Conservation (phyloP, 768 basidiomycete genomes). For the Termitomyces sp. region DNA sequence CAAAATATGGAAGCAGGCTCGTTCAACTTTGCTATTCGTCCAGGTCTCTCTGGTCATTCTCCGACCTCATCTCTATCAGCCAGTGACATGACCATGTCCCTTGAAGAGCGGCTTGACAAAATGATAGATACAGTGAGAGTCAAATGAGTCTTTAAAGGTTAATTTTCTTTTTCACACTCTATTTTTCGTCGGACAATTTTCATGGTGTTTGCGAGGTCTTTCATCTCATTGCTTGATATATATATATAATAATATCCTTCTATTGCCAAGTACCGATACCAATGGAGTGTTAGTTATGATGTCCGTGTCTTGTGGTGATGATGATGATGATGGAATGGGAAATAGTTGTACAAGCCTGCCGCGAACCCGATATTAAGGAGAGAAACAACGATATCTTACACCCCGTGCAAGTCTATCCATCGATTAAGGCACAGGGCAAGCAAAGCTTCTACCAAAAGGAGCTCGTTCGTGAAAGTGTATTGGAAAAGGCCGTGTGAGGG, state of each 20-base stretch:
- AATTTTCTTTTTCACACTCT: constrained; percentile 19
- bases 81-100: constrained; percentile 61
- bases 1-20: constrained; percentile 80
- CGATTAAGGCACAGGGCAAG: constrained; percentile 70
- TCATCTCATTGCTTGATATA: constrained; percentile 18
- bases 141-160: constrained; percentile 19
- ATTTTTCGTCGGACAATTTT: constrained; percentile 18
- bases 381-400: constrained; percentile 26
- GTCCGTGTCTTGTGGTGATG: constrained; percentile 10
- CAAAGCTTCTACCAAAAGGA: constrained; percentile 59
- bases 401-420: constrained; percentile 63
- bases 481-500: constrained; percentile 60
- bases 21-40: constrained; percentile 59
- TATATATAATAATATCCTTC: constrained; percentile 21
- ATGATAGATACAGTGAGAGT: constrained; percentile 53
- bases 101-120: constrained; percentile 74
- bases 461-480: constrained; percentile 60
- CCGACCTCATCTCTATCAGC: constrained; percentile 64
- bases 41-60: constrained; percentile 41
- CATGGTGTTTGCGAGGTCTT: constrained; percentile 13
- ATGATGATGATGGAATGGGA: constrained; percentile 17
- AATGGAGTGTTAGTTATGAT: constrained; percentile 22
- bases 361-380: constrained; percentile 8
- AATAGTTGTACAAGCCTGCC: constrained; percentile 8
- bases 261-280: constrained; percentile 19